Conservation (phyloP, 305 asterid genomes). For the Solanum hybrid region DNA sequence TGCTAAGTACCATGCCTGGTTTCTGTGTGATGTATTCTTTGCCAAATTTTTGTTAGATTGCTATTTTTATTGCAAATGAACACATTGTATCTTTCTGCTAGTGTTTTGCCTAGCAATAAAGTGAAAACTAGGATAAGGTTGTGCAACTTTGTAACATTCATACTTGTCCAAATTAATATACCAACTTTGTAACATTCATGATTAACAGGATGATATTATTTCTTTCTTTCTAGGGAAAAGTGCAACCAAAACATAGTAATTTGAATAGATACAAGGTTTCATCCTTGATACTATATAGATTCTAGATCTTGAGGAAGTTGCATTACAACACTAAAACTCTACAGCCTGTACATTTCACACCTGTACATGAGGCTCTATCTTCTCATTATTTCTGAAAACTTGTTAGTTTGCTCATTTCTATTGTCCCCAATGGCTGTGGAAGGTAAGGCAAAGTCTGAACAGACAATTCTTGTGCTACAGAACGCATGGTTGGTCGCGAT, state of each 20-base stretch:
- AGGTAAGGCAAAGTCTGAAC: slow-evolving; percentile 45
- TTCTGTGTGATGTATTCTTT: slow-evolving; percentile 14
- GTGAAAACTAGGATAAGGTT: neutral
- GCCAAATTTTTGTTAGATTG: slow-evolving; percentile 18
- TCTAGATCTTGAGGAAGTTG: neutral
- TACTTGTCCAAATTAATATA: neutral
- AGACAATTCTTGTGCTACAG: slow-evolving; percentile 65
- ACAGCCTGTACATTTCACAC: slow-evolving; percentile 1
- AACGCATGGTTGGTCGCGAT: slow-evolving; percentile 72
- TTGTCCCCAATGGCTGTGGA: slow-evolving; percentile 42
- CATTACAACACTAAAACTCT: neutral
- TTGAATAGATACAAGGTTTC: neutral
- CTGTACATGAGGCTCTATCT: neutral
- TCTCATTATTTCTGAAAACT: slow-evolving; percentile 27
- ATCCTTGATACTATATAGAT: neutral
- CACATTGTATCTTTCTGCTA: slow-evolving; percentile 1
- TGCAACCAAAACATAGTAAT: neutral
- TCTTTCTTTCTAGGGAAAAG: neutral
- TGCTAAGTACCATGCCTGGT: slow-evolving; percentile 30
- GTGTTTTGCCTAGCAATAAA: neutral
- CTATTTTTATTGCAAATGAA: slow-evolving; percentile 13
- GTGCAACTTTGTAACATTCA: neutral
- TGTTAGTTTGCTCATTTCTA: slow-evolving; percentile 33
- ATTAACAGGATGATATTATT: neutral
- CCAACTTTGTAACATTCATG: neutral